Evolutionary conservation across 2,329 filamentous ascomycete species (phyloP), one percentile per base, ranked within the genome.

Genomic region (Massarina eburnea): DNA sequence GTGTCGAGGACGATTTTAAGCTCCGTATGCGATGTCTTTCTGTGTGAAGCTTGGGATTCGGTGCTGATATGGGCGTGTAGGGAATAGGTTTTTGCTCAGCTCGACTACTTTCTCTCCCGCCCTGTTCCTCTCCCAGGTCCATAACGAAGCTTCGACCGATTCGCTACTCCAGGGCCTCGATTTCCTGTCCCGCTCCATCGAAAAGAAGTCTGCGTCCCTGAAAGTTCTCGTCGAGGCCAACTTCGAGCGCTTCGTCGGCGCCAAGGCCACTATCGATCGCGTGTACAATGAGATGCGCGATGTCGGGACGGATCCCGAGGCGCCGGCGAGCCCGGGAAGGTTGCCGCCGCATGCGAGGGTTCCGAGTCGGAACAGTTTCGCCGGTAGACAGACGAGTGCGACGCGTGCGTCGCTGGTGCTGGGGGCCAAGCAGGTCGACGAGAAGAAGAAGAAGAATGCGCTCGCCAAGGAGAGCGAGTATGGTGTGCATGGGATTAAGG

Each of bases 151-250:
- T 43, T 91, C 92, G 44, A 96, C 91, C 1, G 82, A 90, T 57
- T 83, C 85, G 36, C 77, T 99, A 1, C 77, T 96, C 10, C 78
- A 82, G 39, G 95, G 94, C 3, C 81, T 99, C 17, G 88, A 96
- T 57, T 85, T 88, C 48, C 81, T 99, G 17, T 94, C 91, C 15
- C 82, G 83, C 51, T 96, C 92, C 1, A 99, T 99, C 62, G 94
- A 97, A 62, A 89, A 97, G 72, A 99, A 99, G 71, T 96, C 92
- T 0, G 94, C 92, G 0, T 96, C 91, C 3, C 80, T 99, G 50
- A 99, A 99, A 68, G 88, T 95, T 9, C 80, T 99, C 15, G 94
- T 99, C 19, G 94, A 99, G 71, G 92, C 89, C 54, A 99, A 99
- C 69, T 99, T 99, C 66, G 95, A 99, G 72, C 87, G 92, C 55